Percentiles rank a stretch among this genome's conserved stretches.
phyloP scores from a whole-genome alignment of 495 filamentous ascomycete genomes.

The Jackrogersella multiformis region DNA sequence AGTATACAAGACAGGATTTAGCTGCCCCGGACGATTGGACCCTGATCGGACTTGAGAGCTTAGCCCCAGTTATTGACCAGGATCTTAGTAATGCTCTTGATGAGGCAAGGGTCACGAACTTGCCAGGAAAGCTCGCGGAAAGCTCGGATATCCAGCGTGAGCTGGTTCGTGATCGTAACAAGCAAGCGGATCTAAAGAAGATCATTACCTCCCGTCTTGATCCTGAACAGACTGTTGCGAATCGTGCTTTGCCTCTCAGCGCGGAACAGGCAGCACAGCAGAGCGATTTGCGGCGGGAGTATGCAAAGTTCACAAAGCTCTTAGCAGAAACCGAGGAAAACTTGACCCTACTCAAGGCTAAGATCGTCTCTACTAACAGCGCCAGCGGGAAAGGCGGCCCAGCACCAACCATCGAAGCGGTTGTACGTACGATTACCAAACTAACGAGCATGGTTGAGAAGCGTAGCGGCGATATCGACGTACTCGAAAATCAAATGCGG shows the following conservation, averaged over 20 bases:
- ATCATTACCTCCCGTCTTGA: conserved; percentile 69
- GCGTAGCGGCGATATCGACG: conserved; percentile 85
- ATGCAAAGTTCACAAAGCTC: conserved; percentile 72
- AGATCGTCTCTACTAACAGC: conserved; percentile 67
- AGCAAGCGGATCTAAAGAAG: conserved; percentile 77
- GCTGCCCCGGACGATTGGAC: conserved; percentile 72
- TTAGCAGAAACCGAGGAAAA: conserved; percentile 82
- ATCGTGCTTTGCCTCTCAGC: conserved; percentile 75
- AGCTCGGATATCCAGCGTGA: conserved; percentile 72
- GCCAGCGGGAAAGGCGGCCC: conserved; percentile 55
- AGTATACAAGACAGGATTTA: conserved; percentile 66
- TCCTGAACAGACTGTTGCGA: conserved; percentile 66
- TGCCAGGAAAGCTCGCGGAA: conserved; percentile 68
- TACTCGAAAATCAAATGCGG: conserved; percentile 85
- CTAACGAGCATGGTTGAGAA: conserved; percentile 92
- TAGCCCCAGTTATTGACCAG: conserved; percentile 65
- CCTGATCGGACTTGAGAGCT: conserved; percentile 72
- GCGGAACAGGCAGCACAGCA: conserved; percentile 84
- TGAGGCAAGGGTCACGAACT: conserved; percentile 68
- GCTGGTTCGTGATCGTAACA: conserved; percentile 70
- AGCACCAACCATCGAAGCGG: conserved; percentile 88
- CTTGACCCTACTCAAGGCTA: conserved; percentile 81
- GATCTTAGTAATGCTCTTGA: conserved; percentile 68
- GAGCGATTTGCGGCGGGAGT: conserved; percentile 77
- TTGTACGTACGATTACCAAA: conserved; percentile 87